Conservation (phyloP, 345 rosid genomes). For the Conringia planisiliqua region DNA sequence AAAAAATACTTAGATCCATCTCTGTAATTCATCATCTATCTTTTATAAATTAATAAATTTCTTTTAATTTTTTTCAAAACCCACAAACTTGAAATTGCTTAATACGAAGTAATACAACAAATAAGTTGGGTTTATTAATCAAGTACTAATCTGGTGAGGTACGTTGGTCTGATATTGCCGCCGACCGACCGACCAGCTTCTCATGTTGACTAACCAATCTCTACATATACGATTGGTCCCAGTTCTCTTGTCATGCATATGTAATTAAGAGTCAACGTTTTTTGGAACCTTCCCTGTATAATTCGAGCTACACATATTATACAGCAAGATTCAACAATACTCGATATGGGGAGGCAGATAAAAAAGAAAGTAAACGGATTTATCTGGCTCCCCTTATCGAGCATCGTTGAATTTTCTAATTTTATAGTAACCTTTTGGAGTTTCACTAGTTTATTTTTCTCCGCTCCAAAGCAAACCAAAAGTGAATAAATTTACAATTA, state of each 20-base stretch:
- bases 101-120: too few relatives aligned
- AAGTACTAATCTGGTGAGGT: background rate
- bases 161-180: conserved; percentile 23
- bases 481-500: background rate
- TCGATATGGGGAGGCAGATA: background rate
- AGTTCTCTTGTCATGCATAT: background rate
- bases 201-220: conserved; percentile 28
- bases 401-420: too few relatives aligned
- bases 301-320: background rate
- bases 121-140: background rate
- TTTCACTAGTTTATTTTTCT: background rate
- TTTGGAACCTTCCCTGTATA: background rate
- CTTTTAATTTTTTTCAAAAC: too few relatives aligned
- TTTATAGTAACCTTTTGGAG: background rate
- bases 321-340: background rate
- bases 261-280: background rate
- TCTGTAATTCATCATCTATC: too few relatives aligned
- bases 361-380: background rate
- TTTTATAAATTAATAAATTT: too few relatives aligned
- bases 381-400: too few relatives aligned
- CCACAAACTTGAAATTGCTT: too few relatives aligned
- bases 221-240: conserved; percentile 25
- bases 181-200: conserved; percentile 28
- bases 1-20: too few relatives aligned
- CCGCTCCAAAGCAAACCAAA: background rate